Evolutionary conservation across 1,284 basidiomycete species (phyloP), one percentile per base, ranked within the genome.

Genomic region (Mrakiaceae sp.): DNA sequence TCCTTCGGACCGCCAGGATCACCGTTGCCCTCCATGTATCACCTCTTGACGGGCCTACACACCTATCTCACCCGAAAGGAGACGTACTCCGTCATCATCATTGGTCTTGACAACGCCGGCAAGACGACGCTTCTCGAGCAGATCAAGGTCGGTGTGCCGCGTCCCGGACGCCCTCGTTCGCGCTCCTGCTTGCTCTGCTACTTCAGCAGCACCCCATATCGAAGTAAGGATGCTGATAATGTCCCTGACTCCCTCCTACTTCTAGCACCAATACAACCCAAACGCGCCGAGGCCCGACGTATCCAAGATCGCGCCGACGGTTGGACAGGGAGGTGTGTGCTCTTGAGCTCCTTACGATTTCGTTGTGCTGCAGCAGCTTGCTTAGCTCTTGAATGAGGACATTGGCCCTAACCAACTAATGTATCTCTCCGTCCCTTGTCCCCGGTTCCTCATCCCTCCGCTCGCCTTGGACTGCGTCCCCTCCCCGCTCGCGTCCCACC

Each of bases 81-180:
- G 69, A 90, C 95, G 71, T 95, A 93, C 75, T 91, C 88, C 10
- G 85, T 96, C 44, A 88, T 95, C 64, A 95, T 96, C 71, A 85
- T 96, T 63, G 92, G 91, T 14, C 71, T 79, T 16, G 78, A 79
- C 70, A 79, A 78, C 71, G 92, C 92, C 39, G 93, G 92, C 58
- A 96, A 96, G 80, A 94, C 92, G 64, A 90, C 90, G 0, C 79
- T 94, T 70, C 79, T 95, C 52, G 92, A 96, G 79, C 87, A 87
- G 76, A 91, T 95, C 69, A 96, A 95, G 80, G 91, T 87, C 1
- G n/a, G 43, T 62, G 27, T 27, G 27, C 27, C 27, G 27, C 27
- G 16, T 51, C 11, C 11, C n/a, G 16, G 16, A 11, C 11, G 49
- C 11, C 49, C 49, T 11, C n/a, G 49, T 51, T 51, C 11, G 49